Percentiles rank a stretch among this genome's conserved stretches.
Conservation (phyloP, 225 moss, liverwort and hornwort species). For the Physcomitrium patens region DNA sequence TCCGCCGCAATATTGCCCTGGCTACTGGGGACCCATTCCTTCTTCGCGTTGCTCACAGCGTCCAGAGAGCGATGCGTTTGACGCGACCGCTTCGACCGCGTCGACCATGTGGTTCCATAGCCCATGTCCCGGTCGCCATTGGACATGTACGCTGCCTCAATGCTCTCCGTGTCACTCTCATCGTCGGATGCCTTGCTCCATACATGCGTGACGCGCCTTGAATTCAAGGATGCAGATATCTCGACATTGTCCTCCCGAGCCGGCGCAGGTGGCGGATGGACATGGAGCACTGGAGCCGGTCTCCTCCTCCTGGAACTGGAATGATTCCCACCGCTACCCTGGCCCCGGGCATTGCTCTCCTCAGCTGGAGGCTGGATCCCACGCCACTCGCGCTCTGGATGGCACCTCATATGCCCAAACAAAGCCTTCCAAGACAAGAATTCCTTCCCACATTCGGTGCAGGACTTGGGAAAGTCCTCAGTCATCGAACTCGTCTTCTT, state of each 20-base stretch:
- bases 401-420: slow-evolving; percentile 99
- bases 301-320: slow-evolving; percentile 65
- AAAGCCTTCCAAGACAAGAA: slow-evolving; percentile 91
- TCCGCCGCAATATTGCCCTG: slow-evolving; percentile 32
- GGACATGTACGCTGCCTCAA: slow-evolving; percentile 82
- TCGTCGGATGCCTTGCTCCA: slow-evolving; percentile 63
- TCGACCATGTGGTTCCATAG: slow-evolving; percentile 52
- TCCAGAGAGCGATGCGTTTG: slow-evolving; percentile 75
- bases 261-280: slow-evolving; percentile 45
- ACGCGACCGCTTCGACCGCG: slow-evolving; percentile 81
- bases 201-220: slow-evolving; percentile 29
- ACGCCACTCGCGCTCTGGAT: slow-evolving; percentile 93
- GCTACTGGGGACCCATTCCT: slow-evolving; percentile 26
- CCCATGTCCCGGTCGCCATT: slow-evolving; percentile 65
- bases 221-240: slow-evolving; percentile 61
- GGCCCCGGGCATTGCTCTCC: slow-evolving; percentile 36
- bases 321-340: slow-evolving; percentile 42
- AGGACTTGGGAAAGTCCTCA: slow-evolving; percentile 61
- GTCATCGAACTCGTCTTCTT: slow-evolving; percentile 81
- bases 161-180: slow-evolving; percentile 94
- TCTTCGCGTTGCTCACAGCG: slow-evolving; percentile 62
- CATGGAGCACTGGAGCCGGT: slow-evolving; percentile 30
- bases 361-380: slow-evolving; percentile 87
- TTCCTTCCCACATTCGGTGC: slow-evolving; percentile 85
- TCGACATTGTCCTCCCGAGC: slow-evolving; percentile 39